Evolutionary conservation across 768 basidiomycete genomes (phyloP).

Genomic region (Ephemerocybe angulata): DNA sequence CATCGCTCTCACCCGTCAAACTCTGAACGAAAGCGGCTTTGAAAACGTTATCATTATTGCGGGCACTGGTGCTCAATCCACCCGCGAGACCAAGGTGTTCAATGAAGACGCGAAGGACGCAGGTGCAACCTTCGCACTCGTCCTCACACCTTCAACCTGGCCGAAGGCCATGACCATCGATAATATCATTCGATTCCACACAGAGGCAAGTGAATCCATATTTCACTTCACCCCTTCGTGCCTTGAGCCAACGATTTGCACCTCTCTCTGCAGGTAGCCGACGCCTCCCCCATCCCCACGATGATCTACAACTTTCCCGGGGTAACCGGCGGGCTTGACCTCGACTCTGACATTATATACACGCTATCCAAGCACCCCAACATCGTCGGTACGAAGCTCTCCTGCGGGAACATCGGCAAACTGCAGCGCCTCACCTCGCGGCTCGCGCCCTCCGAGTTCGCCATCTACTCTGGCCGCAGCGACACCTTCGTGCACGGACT

Average conservation of each 20-base stretch:
- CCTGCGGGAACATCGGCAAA: conserved; percentile 83
- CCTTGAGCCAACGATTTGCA: too few species aligned
- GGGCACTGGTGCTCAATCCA: conserved; percentile 80
- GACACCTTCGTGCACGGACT: conserved; percentile 67
- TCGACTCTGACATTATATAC: conserved; percentile 75
- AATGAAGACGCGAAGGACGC: conserved; percentile 73
- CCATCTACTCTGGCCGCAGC: conserved; percentile 72
- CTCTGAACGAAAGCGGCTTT: conserved; percentile 71
- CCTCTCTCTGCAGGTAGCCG: conserved; percentile 52
- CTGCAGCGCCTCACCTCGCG: conserved; percentile 68
- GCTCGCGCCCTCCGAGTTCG: conserved; percentile 51
- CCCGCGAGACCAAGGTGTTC: conserved; percentile 67
- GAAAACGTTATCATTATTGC: conserved; percentile 67
- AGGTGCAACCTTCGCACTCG: conserved; percentile 77
- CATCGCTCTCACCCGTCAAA: conserved; percentile 63
- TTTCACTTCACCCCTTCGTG: too few species aligned
- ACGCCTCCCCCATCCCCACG: conserved; percentile 62
- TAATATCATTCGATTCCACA: conserved; percentile 63
- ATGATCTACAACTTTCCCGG: conserved; percentile 87
- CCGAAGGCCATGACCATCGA: conserved; percentile 58
- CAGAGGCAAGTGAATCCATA: conserved; percentile 39
- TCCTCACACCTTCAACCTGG: conserved; percentile 74
- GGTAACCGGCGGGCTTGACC: conserved; percentile 78
- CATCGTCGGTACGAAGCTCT: conserved; percentile 82
- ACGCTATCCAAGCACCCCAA: conserved; percentile 74